Conservation (phyloP, 2,329 filamentous ascomycete genomes). For the Talaromyces rugulosus region DNA sequence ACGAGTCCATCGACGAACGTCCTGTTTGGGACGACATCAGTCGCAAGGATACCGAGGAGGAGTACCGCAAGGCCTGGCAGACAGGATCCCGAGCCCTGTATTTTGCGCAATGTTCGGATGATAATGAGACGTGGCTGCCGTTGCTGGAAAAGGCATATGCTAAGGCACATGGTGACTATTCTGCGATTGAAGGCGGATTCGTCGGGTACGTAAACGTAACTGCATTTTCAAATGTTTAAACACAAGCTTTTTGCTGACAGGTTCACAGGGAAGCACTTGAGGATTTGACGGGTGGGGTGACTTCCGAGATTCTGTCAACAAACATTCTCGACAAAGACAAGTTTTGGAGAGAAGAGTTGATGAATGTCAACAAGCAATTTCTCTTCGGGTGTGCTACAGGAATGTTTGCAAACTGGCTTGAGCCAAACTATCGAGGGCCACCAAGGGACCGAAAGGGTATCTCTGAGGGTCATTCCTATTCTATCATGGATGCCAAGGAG, state of each 20-base stretch:
- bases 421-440: slow-evolving; percentile 29
- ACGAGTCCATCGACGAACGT: slow-evolving; percentile 71
- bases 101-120: slow-evolving; percentile 70
- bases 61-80: slow-evolving; percentile 68
- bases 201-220: slow-evolving; percentile 46
- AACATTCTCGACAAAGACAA: slow-evolving; percentile 62
- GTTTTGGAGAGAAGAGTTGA: slow-evolving; percentile 79
- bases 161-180: slow-evolving; percentile 78
- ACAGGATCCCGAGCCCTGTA: slow-evolving; percentile 72
- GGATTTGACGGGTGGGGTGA: slow-evolving; percentile 53
- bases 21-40: slow-evolving; percentile 72
- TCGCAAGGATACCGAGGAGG: slow-evolving; percentile 65
- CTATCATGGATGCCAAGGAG: slow-evolving; percentile 57
- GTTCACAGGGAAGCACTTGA: slow-evolving; percentile 51
- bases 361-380: slow-evolving; percentile 76
- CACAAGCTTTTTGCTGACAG: background rate
- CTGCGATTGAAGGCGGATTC: slow-evolving; percentile 69
- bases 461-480: slow-evolving; percentile 51
- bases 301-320: slow-evolving; percentile 42
- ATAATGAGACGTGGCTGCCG: slow-evolving; percentile 79
- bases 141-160: slow-evolving; percentile 79
- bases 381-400: slow-evolving; percentile 46
- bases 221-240: background rate
- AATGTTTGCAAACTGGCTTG: slow-evolving; percentile 42
- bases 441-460: slow-evolving; percentile 42